Evolutionary conservation across 768 basidiomycete species (phyloP).

Genomic region (Rubroboletus satanas): DNA sequence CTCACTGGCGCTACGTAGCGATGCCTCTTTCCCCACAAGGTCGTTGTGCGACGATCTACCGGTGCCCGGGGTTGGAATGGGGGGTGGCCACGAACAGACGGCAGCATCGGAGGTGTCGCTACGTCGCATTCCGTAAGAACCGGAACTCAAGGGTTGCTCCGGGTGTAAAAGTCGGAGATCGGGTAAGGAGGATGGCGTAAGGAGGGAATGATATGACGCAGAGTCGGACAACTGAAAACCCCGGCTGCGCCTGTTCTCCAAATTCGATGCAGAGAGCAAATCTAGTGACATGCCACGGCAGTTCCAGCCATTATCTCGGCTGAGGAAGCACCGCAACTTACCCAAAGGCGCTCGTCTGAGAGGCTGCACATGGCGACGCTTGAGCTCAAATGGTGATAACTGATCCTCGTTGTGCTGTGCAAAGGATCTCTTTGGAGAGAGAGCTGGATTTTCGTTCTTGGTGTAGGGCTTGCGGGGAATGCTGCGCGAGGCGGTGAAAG

Average conservation of each 20-base stretch:
- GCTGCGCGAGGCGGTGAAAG: background rate
- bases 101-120: conserved; percentile 2
- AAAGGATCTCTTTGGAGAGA: conserved; percentile 21
- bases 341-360: conserved; percentile 22
- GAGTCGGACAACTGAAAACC: conserved; percentile 2
- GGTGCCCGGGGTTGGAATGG: background rate
- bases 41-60: background rate
- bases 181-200: conserved; percentile 2
- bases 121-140: conserved; percentile 7
- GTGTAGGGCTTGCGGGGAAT: background rate
- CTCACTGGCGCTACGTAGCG: conserved; percentile 10
- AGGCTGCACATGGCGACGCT: conserved; percentile 19
- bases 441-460: conserved; percentile 11
- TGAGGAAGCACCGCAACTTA: conserved; percentile 15
- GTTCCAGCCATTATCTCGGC: background rate
- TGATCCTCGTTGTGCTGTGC: conserved; percentile 18
- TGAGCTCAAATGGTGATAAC: conserved; percentile 12
- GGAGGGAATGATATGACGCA: conserved; percentile 9
- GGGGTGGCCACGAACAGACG: conserved; percentile 27
- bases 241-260: conserved; percentile 16
- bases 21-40: conserved; percentile 3
- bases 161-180: conserved; percentile 13
- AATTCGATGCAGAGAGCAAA: conserved; percentile 23
- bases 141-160: conserved; percentile 10
- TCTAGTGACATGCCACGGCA: conserved; percentile 16